Evolutionary conservation across 768 basidiomycete species (phyloP).

Genomic region (Rhizopogon rudus): DNA sequence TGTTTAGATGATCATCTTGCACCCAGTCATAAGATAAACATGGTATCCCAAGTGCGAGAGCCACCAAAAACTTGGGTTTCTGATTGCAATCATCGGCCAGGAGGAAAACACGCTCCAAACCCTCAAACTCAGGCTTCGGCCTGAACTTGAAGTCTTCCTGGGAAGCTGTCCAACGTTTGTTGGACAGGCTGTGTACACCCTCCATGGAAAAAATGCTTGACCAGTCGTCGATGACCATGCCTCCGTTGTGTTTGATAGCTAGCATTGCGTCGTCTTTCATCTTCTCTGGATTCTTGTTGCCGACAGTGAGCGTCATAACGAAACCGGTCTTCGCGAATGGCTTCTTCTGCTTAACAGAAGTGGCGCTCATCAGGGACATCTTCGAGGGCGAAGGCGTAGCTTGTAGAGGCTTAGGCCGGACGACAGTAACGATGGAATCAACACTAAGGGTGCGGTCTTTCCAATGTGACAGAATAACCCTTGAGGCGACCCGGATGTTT

Average conservation of each 20-base stretch:
- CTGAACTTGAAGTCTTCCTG: conserved; percentile 43
- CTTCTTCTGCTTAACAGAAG: conserved; percentile 30
- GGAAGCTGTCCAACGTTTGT: conserved; percentile 50
- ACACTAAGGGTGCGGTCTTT: conserved; percentile 41
- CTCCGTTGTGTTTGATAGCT: conserved; percentile 47
- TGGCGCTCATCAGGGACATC: conserved; percentile 34
- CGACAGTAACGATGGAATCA: conserved; percentile 37
- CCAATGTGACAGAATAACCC: conserved; percentile 49
- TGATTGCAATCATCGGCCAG: conserved; percentile 60
- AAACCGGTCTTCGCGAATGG: conserved; percentile 49
- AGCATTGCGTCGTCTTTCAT: conserved; percentile 39
- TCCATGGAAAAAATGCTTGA: conserved; percentile 49
- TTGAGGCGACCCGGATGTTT: conserved; percentile 46
- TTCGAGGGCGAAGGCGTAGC: conserved; percentile 47
- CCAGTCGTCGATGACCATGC: conserved; percentile 61
- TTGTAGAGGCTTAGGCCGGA: conserved; percentile 30
- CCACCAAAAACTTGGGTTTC: conserved; percentile 77
- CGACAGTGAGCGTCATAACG: conserved; percentile 48
- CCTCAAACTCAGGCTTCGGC: conserved; percentile 29
- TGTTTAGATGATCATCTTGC: conserved; percentile 22
- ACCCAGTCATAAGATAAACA: conserved; percentile 64
- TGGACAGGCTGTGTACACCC: conserved; percentile 37
- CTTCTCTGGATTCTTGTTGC: conserved; percentile 29
- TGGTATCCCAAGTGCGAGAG: conserved; percentile 83
- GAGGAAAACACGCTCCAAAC: conserved; percentile 50